These are phyloP conservation scores for Hirsutella minnesotensis DNA, from an alignment of 2,329 filamentous ascomycete species.

Conservation along the genomic window DNA sequence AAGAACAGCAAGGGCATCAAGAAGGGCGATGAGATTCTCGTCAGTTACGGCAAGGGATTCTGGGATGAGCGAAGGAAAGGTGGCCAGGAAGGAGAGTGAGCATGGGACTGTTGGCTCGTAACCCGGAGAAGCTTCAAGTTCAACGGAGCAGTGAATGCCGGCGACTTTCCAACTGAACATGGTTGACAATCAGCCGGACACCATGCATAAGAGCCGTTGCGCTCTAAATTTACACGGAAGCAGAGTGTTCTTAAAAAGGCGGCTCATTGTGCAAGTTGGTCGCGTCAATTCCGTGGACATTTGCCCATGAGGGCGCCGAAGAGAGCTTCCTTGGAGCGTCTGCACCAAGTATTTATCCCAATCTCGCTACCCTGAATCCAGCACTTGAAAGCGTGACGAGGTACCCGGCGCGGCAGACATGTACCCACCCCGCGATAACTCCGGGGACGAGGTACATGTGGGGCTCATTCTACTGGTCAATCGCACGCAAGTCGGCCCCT, in stretches of 20 bases:
- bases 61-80: conserved; percentile 34
- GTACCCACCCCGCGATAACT: not conserved
- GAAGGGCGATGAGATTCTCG: conserved; percentile 52
- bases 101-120: no score
- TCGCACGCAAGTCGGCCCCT: not conserved
- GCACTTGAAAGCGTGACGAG: not conserved
- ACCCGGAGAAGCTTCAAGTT: not conserved
- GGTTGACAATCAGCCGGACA: no score
- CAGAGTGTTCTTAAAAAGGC: no score
- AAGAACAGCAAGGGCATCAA: conserved; percentile 19
- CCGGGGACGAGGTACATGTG: not conserved
- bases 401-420: not conserved
- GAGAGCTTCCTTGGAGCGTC: no score
- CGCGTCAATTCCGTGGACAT: no score
- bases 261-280: no score
- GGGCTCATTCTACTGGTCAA: not conserved
- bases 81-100: conserved; percentile 2
- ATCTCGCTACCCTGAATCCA: not conserved
- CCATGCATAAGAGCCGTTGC: no score
- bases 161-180: no score
- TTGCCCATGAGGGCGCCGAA: no score
- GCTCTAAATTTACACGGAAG: no score
- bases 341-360: no score
- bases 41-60: conserved; percentile 58
- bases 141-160: no score